phyloP scores from a whole-genome alignment of 495 filamentous ascomycete species.

The Penicillium lividum region DNA sequence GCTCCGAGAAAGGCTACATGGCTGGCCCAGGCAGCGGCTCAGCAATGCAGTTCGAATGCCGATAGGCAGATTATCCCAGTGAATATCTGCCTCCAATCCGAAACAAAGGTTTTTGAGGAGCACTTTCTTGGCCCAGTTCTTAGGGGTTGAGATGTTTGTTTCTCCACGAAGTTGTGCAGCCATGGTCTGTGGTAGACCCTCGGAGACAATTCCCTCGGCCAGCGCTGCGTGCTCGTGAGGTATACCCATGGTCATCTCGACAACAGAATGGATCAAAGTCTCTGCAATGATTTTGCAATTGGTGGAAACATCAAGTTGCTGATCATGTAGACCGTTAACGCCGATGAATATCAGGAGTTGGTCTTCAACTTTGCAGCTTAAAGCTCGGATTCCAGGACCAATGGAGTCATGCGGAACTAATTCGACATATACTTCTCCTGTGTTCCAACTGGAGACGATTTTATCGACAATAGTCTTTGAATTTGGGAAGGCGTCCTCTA shows the following conservation, averaged over 20 bases:
- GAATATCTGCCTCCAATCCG: constrained; percentile 42
- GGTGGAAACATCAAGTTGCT: constrained; percentile 43
- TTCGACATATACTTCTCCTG: constrained; percentile 45
- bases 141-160: constrained; percentile 31
- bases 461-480: constrained; percentile 41
- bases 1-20: constrained; percentile 27
- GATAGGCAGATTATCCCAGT: constrained; percentile 45
- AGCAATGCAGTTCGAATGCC: constrained; percentile 37
- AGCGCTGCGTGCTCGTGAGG: constrained; percentile 53
- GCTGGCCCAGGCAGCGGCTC: constrained; percentile 40
- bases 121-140: constrained; percentile 47
- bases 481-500: constrained; percentile 49
- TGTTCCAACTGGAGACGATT: constrained; percentile 44
- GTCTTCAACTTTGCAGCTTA: constrained; percentile 42
- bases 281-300: constrained; percentile 56
- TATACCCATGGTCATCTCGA: constrained; percentile 49
- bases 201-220: constrained; percentile 47
- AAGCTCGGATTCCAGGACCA: constrained; percentile 47
- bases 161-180: constrained; percentile 41
- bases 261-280: constrained; percentile 54
- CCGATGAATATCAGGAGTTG: constrained; percentile 45
- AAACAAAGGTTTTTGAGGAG: constrained; percentile 44
- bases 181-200: constrained; percentile 40
- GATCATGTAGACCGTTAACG: constrained; percentile 38
- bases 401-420: constrained; percentile 44